Evolutionary conservation across 2,329 filamentous ascomycete species (phyloP).

Genomic region (Pseudocercospora cruenta): DNA sequence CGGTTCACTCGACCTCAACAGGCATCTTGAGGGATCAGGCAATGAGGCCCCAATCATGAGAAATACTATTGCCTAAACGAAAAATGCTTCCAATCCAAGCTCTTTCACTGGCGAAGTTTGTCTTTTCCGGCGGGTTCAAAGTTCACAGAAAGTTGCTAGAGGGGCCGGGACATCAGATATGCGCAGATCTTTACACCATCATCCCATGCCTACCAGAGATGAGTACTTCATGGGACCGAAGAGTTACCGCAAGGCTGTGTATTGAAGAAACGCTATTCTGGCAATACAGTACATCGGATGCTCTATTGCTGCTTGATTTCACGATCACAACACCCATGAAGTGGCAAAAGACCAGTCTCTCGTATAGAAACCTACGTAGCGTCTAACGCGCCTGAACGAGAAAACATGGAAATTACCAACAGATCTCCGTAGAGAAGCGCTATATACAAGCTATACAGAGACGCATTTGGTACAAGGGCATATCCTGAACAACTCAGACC

Average conservation of each 20-base stretch:
- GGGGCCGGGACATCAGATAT: too few species aligned
- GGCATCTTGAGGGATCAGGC: too few species aligned
- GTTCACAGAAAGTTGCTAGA: too few species aligned
- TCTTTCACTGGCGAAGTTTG: too few species aligned
- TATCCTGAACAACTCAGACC: neutral
- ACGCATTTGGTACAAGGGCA: neutral
- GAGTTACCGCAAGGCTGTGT: neutral
- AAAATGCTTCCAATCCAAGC: too few species aligned
- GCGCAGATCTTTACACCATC: too few species aligned
- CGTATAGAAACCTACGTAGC: neutral
- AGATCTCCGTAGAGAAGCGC: neutral
- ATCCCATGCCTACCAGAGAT: too few species aligned
- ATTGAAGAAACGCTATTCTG: neutral
- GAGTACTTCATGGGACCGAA: too few species aligned
- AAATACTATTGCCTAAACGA: too few species aligned
- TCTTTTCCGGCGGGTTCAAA: too few species aligned
- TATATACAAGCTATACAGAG: neutral
- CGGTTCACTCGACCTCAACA: too few species aligned
- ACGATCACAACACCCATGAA: neutral
- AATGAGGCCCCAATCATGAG: too few species aligned
- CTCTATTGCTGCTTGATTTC: neutral
- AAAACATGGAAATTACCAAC: neutral
- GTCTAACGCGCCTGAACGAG: neutral
- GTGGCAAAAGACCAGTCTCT: neutral
- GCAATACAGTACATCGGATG: neutral